Evolutionary conservation across 2,329 filamentous ascomycete genomes (phyloP).

Genomic region (Fonsecaea monophora): DNA sequence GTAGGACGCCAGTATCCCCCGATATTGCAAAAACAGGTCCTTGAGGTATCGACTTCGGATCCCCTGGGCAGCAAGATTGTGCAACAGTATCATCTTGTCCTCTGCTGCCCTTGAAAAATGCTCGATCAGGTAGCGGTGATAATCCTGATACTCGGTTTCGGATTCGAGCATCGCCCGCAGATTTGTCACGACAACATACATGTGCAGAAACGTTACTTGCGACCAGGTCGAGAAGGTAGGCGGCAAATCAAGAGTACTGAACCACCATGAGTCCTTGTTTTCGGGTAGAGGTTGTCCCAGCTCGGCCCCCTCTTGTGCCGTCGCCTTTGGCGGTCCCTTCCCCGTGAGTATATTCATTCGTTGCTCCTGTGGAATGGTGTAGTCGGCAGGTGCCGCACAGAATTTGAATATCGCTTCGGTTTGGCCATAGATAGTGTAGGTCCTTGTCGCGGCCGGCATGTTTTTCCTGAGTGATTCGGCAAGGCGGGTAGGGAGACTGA

Average conservation of each 20-base stretch:
- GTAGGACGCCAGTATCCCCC: constrained; percentile 77
- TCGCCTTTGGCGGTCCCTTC: constrained; percentile 63
- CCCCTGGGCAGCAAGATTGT: constrained; percentile 58
- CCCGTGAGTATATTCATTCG: constrained; percentile 66
- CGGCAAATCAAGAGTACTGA: constrained; percentile 59
- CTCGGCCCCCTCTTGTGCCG: constrained; percentile 73
- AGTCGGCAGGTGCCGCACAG: constrained; percentile 75
- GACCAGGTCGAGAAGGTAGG: constrained; percentile 96
- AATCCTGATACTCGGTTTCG: constrained; percentile 70
- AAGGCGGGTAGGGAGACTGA: constrained; percentile 27
- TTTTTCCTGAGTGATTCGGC: constrained; percentile 43
- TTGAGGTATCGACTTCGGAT: constrained; percentile 72
- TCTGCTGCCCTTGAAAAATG: constrained; percentile 78
- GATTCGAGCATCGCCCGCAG: constrained; percentile 77
- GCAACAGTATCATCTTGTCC: constrained; percentile 68
- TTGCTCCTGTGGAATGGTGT: constrained; percentile 73
- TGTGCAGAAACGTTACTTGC: constrained; percentile 93
- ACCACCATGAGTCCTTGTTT: constrained; percentile 33
- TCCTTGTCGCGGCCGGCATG: constrained; percentile 59
- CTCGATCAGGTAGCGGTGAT: constrained; percentile 90
- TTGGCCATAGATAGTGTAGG: constrained; percentile 79
- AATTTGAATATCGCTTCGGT: constrained; percentile 80
- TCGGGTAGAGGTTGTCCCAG: constrained; percentile 66
- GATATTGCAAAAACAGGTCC: constrained; percentile 92
- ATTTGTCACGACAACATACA: constrained; percentile 87